A percentile compares a stretch with the other conserved stretches of the same genome.
Conservation (phyloP, 345 rosid genomes). For the Salix udensis region DNA sequence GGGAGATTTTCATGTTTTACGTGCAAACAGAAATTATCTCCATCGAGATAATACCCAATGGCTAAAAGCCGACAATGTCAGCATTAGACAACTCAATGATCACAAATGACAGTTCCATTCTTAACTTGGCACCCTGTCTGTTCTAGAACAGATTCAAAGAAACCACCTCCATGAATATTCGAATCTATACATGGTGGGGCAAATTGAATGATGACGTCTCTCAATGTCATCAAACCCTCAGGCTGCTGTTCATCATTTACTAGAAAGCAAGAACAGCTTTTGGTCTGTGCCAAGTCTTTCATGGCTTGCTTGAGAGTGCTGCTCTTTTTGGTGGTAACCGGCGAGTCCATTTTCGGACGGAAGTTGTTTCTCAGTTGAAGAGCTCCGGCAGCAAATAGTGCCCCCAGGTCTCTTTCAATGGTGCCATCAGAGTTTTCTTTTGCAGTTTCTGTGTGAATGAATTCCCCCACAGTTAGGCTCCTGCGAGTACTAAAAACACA, state of each 20-base stretch:
- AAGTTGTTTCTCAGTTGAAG: constrained; percentile 21
- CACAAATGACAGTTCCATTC: constrained; percentile 30
- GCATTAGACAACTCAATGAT: constrained; percentile 16
- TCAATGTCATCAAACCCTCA: constrained; percentile 19
- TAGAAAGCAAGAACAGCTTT: constrained; percentile 25
- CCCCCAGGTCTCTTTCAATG: constrained; percentile 22
- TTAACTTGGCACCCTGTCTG: constrained; percentile 32
- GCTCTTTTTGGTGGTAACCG: constrained; percentile 23
- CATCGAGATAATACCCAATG: too few relatives aligned
- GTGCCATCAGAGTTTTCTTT: constrained; percentile 12
- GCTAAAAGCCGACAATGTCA: background rate
- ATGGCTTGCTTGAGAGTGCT: constrained; percentile 43
- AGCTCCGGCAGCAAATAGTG: constrained; percentile 29
- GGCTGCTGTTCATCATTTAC: constrained; percentile 22
- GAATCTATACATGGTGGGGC: constrained; percentile 40
- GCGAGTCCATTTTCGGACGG: constrained; percentile 40
- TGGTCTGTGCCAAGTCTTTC: constrained; percentile 28
- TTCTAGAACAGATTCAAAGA: constrained; percentile 39
- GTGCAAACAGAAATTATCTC: too few relatives aligned
- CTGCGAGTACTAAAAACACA: constrained; percentile 11
- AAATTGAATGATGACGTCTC: constrained; percentile 37
- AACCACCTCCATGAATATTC: constrained; percentile 31
- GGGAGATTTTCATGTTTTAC: too few relatives aligned
- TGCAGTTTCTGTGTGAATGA: constrained; percentile 25
- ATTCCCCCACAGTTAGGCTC: constrained; percentile 19